These are phyloP conservation scores for Penicillium maclennaniae DNA, from an alignment of 495 filamentous ascomycete species.

Conservation along the genomic window DNA sequence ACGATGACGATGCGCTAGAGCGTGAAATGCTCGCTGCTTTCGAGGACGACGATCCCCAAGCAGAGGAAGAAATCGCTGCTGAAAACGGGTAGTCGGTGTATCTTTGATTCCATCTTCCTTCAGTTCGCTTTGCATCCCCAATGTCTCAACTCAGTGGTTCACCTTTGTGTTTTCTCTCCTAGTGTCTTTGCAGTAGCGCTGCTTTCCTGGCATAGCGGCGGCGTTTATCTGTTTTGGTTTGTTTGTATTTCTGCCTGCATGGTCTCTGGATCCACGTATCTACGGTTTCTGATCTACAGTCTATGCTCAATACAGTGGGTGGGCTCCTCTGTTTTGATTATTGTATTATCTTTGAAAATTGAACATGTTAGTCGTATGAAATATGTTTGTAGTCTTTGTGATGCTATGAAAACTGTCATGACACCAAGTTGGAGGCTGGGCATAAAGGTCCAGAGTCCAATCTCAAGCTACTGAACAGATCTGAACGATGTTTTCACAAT, in stretches of 20 bases:
- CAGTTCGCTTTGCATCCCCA: slow-evolving; percentile 3
- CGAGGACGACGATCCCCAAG: slow-evolving; percentile 43
- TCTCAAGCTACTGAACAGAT: not conserved
- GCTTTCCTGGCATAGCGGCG: slow-evolving; percentile 39
- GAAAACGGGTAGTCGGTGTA: slow-evolving; percentile 24
- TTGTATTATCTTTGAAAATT: not conserved
- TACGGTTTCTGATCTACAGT: not conserved
- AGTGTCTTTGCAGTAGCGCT: slow-evolving; percentile 26
- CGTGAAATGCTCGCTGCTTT: slow-evolving; percentile 65
- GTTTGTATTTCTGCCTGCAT: slow-evolving; percentile 1
- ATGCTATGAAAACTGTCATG: too few relatives aligned
- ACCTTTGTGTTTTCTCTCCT: slow-evolving; percentile 7
- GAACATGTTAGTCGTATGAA: not conserved
- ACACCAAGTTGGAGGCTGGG: not conserved
- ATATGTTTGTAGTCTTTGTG: not conserved
- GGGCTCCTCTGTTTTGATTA: not conserved
- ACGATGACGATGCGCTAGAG: slow-evolving; percentile 61
- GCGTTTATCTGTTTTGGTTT: slow-evolving; percentile 28
- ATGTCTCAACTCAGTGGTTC: slow-evolving; percentile 1
- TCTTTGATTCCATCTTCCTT: not conserved
- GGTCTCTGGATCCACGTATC: not conserved
- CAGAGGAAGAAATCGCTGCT: slow-evolving; percentile 26
- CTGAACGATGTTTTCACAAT: not conserved
- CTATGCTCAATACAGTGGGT: not conserved
- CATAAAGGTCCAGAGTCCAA: not conserved